Evolutionary conservation across 768 basidiomycete species (phyloP), one percentile per base, ranked within the genome.

Genomic region (Russula emetica): DNA sequence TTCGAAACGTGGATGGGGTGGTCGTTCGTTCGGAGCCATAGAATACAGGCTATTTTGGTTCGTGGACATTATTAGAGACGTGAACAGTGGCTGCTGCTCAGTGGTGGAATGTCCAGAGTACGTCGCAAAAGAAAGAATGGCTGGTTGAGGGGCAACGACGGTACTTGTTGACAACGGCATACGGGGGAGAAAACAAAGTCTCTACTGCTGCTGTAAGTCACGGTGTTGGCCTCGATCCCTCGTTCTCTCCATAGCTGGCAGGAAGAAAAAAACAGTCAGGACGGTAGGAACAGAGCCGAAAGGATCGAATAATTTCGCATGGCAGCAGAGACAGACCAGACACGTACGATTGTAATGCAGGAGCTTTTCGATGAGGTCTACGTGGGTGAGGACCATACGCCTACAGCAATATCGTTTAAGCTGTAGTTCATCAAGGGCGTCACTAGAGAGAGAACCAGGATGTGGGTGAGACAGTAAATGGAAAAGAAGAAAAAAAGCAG

Each of bases 381-480:
- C 96, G 74, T 98, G 96, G 0, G 96, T 98, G 59, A 98, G 78
- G 6, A 98, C 92, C 96, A 98, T 98, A 53, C 96, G 84, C 52
- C 95, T 82, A 76, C 96, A 98, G 76, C 96, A 98, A 72, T 98
- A 98, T 60, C 96, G 79, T 75, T 92, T 95, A 51, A 98, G 77
- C 68, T 94, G 90, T 1, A 96, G 78, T 69, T 90, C 86, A 66
- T 95, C 93, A 50, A 97, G 81, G 5, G 94, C 93, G 60, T 96
- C 93, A 69, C 94, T 96, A 67, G 49, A 14, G 40, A 3, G n/a
- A n/a, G n/a, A 22, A 0, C 24, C 38, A 36, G 11, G 38, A 18
- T 1, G 32, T n/a, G 24, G 42, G 30, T 55, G 55, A 42, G 38
- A n/a, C 2, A 16, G n/a, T n/a, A n/a, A n/a, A n/a, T n/a, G n/a